phyloP scores from a whole-genome alignment of 257 asterid genomes.

The Solanum pinnatisectum region DNA sequence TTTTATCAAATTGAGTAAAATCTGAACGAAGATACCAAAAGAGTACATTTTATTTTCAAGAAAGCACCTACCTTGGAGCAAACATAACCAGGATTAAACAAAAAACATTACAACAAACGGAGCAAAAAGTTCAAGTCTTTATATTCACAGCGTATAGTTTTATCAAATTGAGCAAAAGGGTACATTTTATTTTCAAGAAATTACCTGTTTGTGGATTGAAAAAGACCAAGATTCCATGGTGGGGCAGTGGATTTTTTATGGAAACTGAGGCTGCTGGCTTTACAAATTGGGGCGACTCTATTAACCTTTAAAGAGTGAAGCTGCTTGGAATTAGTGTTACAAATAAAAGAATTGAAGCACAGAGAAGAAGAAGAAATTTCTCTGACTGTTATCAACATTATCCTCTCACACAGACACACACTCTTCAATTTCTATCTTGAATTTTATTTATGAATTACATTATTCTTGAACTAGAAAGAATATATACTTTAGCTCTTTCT shows the following conservation, averaged over 20 bases:
- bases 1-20: not conserved
- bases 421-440: not conserved
- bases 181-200: not conserved
- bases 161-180: not conserved
- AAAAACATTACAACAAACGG: not conserved
- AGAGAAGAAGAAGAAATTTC: constrained; percentile 34
- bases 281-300: not conserved
- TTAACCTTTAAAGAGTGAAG: not conserved
- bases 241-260: not conserved
- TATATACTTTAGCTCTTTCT: no score
- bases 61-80: not conserved
- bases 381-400: constrained; percentile 61
- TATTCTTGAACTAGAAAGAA: not conserved
- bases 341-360: constrained; percentile 21
- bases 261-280: not conserved
- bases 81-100: not conserved
- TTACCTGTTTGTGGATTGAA: not conserved
- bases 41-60: not conserved
- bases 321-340: constrained; percentile 4
- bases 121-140: not conserved
- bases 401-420: constrained; percentile 15
- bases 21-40: not conserved
- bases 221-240: not conserved
- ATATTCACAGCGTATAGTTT: not conserved
- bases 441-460: not conserved